A percentile compares a stretch with the other conserved stretches of the same genome.
Evolutionary conservation across 306 rosid genomes (phyloP).

Genomic region (Oemleria cerasiformis): DNA sequence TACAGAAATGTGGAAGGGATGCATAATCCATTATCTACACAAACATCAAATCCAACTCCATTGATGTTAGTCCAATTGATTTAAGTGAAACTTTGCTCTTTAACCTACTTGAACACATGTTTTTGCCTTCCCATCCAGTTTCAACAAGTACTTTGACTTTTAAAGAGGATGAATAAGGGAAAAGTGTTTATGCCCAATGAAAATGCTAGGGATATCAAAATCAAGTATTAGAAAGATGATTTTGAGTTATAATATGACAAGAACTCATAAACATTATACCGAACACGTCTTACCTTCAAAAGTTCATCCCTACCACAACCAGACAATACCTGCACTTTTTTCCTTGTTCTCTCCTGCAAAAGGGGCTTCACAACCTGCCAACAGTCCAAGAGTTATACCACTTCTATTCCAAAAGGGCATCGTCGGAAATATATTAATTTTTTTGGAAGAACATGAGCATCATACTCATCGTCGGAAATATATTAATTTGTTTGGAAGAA

Average conservation of each 20-base stretch:
- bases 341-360: slow-evolving; percentile 91
- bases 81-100: background rate
- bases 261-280: background rate
- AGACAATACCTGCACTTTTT: slow-evolving; percentile 73
- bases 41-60: slow-evolving; percentile 25
- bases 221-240: slow-evolving; percentile 1
- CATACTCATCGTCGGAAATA: background rate
- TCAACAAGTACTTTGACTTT: background rate
- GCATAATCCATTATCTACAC: slow-evolving; percentile 84
- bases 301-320: slow-evolving; percentile 91
- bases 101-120: background rate
- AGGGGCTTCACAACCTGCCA: slow-evolving; percentile 94
- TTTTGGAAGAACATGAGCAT: slow-evolving; percentile 2
- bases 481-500: no score
- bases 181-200: background rate
- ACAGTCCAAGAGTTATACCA: slow-evolving; percentile 18
- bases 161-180: background rate
- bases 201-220: background rate
- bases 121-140: slow-evolving; percentile 3
- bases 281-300: slow-evolving; percentile 53
- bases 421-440: background rate
- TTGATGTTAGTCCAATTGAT: slow-evolving; percentile 24
- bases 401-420: background rate
- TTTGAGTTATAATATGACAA: background rate
- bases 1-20: slow-evolving; percentile 89